These are phyloP conservation scores for Trypanosoma caninum DNA, from an alignment of 208 protist genomes.

Conservation along the genomic window DNA sequence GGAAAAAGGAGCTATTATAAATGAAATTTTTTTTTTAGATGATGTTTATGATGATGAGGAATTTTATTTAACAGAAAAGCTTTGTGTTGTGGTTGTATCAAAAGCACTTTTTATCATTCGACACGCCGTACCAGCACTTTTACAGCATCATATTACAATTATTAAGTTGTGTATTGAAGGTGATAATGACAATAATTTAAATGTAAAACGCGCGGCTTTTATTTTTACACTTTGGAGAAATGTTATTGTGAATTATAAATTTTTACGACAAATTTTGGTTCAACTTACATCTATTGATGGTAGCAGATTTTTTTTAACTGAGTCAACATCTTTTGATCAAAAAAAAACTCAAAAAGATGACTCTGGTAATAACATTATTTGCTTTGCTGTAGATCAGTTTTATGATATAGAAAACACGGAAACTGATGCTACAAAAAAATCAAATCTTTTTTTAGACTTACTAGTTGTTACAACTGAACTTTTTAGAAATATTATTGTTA, in stretches of 20 bases:
- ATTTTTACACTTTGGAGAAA: slow-evolving; percentile 39
- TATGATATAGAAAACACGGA: not conserved
- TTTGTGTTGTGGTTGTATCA: slow-evolving; percentile 24
- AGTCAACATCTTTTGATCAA: not conserved
- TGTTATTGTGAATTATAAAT: slow-evolving; percentile 24
- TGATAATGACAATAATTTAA: slow-evolving; percentile 5
- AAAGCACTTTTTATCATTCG: slow-evolving; percentile 26
- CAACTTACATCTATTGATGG: not conserved
- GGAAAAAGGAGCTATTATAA: too few relatives aligned
- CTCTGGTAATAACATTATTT: too few relatives aligned
- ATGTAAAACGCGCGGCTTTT: slow-evolving; percentile 18
- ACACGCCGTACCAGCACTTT: slow-evolving; percentile 24
- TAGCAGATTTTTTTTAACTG: slow-evolving; percentile 4
- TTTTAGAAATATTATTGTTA: slow-evolving; percentile 13
- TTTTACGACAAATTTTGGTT: slow-evolving; percentile 29
- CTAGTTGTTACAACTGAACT: slow-evolving; percentile 15
- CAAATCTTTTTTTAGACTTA: slow-evolving; percentile 18
- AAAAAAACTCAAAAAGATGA: not conserved
- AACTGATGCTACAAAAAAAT: not conserved
- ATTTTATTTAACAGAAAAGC: slow-evolving; percentile 32
- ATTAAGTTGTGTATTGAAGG: slow-evolving; percentile 21
- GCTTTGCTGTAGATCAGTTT: not conserved
- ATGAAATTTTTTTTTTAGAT: slow-evolving; percentile 11
- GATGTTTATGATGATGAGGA: slow-evolving; percentile 23
- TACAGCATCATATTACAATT: slow-evolving; percentile 30